Percentiles rank a stretch among this genome's conserved stretches.
These are phyloP conservation scores for Geranium rotundifolium DNA, from an alignment of 345 rosid genomes.

Conservation along the genomic window DNA sequence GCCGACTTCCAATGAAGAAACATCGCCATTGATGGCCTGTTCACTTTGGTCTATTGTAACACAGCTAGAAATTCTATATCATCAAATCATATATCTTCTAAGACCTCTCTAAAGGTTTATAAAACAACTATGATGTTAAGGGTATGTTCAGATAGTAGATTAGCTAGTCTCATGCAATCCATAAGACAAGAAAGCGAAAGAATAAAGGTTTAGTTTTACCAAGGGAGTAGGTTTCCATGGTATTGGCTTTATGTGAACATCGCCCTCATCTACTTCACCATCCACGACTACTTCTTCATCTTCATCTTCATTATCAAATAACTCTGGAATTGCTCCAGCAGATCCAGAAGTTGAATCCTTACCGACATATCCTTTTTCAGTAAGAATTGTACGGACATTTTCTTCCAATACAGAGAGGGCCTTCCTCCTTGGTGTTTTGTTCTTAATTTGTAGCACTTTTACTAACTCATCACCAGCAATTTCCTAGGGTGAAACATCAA, in stretches of 20 bases:
- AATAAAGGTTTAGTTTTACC: constrained; percentile 32
- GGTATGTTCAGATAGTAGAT: not conserved
- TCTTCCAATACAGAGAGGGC: constrained; percentile 78
- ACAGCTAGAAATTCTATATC: no score
- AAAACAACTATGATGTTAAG: not conserved
- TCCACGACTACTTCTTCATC: constrained; percentile 95
- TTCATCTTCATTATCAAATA: constrained; percentile 85
- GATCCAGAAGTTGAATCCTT: constrained; percentile 40
- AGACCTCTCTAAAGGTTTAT: not conserved
- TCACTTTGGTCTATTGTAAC: not conserved
- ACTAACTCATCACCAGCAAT: constrained; percentile 74
- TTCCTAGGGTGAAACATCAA: constrained; percentile 34
- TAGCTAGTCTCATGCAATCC: not conserved
- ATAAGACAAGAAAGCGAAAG: not conserved
- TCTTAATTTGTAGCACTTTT: constrained; percentile 62
- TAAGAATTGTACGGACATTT: constrained; percentile 55
- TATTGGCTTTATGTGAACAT: constrained; percentile 82
- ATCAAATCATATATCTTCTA: not conserved
- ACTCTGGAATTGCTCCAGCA: constrained; percentile 50
- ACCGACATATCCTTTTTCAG: constrained; percentile 81
- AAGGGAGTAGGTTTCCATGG: constrained; percentile 56
- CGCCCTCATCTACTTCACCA: constrained; percentile 99
- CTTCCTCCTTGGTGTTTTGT: constrained; percentile 84
- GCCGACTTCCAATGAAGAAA: not conserved
- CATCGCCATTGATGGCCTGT: not conserved